A percentile compares a stretch with the other conserved stretches of the same genome.
phyloP scores from a whole-genome alignment of 345 rosid genomes.

The Brassica nigra region DNA sequence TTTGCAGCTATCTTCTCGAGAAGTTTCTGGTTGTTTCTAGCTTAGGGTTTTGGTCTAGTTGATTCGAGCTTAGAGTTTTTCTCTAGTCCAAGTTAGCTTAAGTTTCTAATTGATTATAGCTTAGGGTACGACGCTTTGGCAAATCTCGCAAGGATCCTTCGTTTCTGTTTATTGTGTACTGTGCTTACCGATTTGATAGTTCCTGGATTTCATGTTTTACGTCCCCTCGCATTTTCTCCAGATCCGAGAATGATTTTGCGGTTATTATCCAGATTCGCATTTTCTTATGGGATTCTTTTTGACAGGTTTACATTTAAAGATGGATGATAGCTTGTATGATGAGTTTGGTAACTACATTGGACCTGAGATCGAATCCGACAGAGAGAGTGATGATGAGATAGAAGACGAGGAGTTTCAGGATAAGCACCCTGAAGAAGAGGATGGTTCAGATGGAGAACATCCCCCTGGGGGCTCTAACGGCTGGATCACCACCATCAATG shows the following conservation, averaged over 20 bases:
- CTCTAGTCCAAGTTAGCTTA: neutral
- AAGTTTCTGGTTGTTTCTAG: constrained; percentile 3
- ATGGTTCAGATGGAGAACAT: constrained; percentile 65
- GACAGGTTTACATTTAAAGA: constrained; percentile 35
- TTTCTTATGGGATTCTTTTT: neutral
- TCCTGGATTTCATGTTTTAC: neutral
- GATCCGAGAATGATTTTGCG: neutral
- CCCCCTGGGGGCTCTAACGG: constrained; percentile 61
- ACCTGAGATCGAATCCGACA: constrained; percentile 94
- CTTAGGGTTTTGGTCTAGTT: neutral
- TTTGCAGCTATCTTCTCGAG: neutral
- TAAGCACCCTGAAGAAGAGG: constrained; percentile 58
- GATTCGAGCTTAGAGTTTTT: constrained; percentile 11
- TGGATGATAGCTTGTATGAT: constrained; percentile 96
- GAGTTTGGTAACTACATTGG: constrained; percentile 99
- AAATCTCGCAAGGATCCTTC: neutral
- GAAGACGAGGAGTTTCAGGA: constrained; percentile 69
- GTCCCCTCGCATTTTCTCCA: neutral
- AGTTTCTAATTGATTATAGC: neutral
- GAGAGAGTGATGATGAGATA: constrained; percentile 70
- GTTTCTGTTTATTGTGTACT: neutral
- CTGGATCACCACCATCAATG: constrained; percentile 76
- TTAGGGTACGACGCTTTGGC: neutral
- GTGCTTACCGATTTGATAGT: neutral
- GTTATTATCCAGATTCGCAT: neutral